phyloP scores from a whole-genome alignment of 306 rosid genomes.

The Sechiopsis laciniata region DNA sequence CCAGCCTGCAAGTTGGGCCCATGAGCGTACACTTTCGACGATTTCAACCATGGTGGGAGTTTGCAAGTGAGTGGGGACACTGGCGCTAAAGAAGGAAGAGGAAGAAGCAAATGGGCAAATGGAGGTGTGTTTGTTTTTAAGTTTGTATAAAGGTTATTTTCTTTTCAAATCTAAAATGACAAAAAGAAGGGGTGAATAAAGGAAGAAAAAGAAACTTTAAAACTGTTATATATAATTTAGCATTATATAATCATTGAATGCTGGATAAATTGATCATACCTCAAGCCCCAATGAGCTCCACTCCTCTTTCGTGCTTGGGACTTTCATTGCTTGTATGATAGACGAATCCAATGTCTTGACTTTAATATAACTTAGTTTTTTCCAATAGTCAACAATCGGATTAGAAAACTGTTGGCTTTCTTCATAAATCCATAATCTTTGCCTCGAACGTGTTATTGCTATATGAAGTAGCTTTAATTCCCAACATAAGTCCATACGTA shows the following conservation, averaged over 20 bases:
- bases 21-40: too few species aligned
- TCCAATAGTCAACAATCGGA: conserved; percentile 72
- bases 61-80: too few species aligned
- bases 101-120: too few species aligned
- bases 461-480: conserved; percentile 65
- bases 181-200: too few species aligned
- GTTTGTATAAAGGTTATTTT: too few species aligned
- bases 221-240: not conserved
- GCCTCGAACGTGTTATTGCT: conserved; percentile 55
- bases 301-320: conserved; percentile 45
- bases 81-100: too few species aligned
- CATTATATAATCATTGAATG: not conserved
- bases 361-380: conserved; percentile 44
- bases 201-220: too few species aligned
- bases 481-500: conserved; percentile 42
- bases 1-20: too few species aligned
- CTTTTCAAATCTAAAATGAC: too few species aligned
- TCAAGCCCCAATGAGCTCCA: conserved; percentile 60
- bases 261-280: conserved; percentile 33
- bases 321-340: conserved; percentile 46
- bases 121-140: too few species aligned
- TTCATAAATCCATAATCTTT: conserved; percentile 65
- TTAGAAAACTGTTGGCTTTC: conserved; percentile 28
- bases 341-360: conserved; percentile 42
- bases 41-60: too few species aligned